Evolutionary conservation across 257 asterid genomes (phyloP), one percentile per base, ranked within the genome.

Genomic region (Voacanga thouarsii): DNA sequence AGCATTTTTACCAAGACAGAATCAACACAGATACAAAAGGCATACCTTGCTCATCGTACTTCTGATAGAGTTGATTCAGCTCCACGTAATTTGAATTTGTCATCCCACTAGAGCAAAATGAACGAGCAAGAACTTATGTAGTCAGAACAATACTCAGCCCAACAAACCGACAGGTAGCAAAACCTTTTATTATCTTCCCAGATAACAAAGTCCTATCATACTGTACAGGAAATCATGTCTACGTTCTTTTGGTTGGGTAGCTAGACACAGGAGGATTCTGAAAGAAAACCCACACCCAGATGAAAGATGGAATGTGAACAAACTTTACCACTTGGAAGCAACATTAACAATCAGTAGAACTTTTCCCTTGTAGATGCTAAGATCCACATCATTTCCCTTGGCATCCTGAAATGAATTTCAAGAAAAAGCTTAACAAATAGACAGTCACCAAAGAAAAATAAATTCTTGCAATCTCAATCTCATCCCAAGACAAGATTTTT

Each of bases 21-120:
- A 26, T 44, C 15, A 21, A 47, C 23, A 19, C 3, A 44, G 19
- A 49, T 39, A 47, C 7, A 56, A 43, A 75, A 86, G 24, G 37
- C 82, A 71, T 76, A 90, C 98, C 97, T 82, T 86, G 86, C 77
- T 84, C 89, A 86, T 80, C 87, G 86, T 92, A 94, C 85, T 83
- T 86, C 59, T 83, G 86, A 53, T 94, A 89, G 79, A 90, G 85
- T 67, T 89, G 91, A 80, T 90, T 92, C 49, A 94, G 84, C 89
- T 92, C 97, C 0, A 83, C 78, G 85, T 94, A 94, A 86, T 92
- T 94, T 26, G 98, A 87, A 84, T 90, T 92, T 67, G 98, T 94
- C 97, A 92, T 82, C 85, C 98, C 98, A 77, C 97, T 92, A 85
- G 80, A 77, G 67, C 70, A 80, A 51, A 67, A 83, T 75, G 57